Percentiles rank a stretch among this genome's conserved stretches.
phyloP scores from a whole-genome alignment of 2,329 filamentous ascomycete species.

The Aspergillus persii region DNA sequence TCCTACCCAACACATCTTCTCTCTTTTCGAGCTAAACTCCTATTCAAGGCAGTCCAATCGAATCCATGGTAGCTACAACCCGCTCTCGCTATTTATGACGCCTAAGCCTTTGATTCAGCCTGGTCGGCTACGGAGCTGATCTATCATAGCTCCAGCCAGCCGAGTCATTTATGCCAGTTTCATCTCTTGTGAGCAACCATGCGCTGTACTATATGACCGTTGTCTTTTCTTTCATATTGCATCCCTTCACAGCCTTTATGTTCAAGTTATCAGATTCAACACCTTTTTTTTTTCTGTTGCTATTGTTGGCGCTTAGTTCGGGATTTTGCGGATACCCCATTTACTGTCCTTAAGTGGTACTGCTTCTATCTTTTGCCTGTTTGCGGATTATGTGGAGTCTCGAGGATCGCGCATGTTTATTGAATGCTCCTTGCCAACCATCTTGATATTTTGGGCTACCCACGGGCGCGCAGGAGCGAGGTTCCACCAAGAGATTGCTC shows the following conservation, averaged over 20 bases:
- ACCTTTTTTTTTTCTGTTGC: neutral
- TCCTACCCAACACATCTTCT: neutral
- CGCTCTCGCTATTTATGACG: neutral
- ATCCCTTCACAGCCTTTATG: neutral
- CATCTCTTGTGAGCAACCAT: neutral
- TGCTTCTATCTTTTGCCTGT: neutral
- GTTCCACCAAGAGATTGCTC: neutral
- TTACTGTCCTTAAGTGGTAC: slow-evolving; percentile 1
- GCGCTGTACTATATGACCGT: slow-evolving; percentile 1
- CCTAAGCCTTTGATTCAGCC: neutral
- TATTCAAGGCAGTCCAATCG: neutral
- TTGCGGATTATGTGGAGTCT: neutral
- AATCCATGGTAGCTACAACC: neutral
- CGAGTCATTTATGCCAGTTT: neutral
- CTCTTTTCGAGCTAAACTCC: neutral
- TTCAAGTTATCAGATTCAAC: neutral
- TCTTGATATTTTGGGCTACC: neutral
- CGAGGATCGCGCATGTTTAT: slow-evolving; percentile 16
- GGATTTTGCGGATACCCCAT: slow-evolving; percentile 1
- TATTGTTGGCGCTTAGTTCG: neutral
- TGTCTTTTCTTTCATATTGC: neutral
- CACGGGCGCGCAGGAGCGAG: neutral
- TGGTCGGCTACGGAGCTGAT: neutral
- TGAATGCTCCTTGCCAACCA: slow-evolving; percentile 8
- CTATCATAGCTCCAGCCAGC: neutral